Evolutionary conservation across 208 protist species (phyloP).

Genomic region (Trypanosoma caninum): DNA sequence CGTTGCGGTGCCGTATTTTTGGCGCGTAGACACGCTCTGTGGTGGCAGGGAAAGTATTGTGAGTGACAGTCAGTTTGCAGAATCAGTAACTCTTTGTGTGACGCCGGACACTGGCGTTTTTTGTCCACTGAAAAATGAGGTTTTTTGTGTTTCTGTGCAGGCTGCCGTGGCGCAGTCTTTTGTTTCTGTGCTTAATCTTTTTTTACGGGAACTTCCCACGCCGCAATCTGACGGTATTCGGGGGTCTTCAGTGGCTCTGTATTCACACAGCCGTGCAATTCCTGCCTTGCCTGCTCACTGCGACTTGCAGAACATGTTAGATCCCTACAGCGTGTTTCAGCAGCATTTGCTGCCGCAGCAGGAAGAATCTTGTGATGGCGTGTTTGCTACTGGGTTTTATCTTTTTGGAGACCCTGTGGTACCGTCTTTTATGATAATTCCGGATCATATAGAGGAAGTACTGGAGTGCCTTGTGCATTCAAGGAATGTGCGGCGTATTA

Average conservation of each 20-base stretch:
- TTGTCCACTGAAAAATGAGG: conserved; percentile 19
- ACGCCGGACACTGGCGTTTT: conserved; percentile 33
- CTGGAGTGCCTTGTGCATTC: conserved; percentile 75
- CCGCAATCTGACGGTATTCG: not conserved
- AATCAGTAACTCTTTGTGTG: conserved; percentile 14
- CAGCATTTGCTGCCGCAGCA: conserved; percentile 17
- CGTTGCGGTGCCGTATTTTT: conserved; percentile 60
- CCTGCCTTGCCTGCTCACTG: conserved; percentile 13
- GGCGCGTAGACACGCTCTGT: conserved; percentile 25
- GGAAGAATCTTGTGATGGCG: conserved; percentile 16
- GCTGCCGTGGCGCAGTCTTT: conserved; percentile 31
- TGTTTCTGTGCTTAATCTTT: conserved; percentile 61
- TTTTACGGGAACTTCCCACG: conserved; percentile 66
- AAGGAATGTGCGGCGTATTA: conserved; percentile 63
- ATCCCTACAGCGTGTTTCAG: conserved; percentile 45
- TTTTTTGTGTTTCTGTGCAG: conserved; percentile 34
- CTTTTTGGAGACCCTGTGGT: conserved; percentile 65
- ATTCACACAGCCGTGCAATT: conserved; percentile 9
- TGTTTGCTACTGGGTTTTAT: conserved; percentile 75
- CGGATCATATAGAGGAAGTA: conserved; percentile 59
- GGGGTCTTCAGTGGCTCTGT: not conserved
- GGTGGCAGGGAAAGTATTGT: conserved; percentile 4
- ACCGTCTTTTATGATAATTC: conserved; percentile 54
- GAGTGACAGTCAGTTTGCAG: not conserved
- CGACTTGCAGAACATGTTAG: conserved; percentile 8